Base-by-base conservation (phyloP, 2,329 filamentous ascomycete species). In the Colletotrichum spaethianum region DNA sequence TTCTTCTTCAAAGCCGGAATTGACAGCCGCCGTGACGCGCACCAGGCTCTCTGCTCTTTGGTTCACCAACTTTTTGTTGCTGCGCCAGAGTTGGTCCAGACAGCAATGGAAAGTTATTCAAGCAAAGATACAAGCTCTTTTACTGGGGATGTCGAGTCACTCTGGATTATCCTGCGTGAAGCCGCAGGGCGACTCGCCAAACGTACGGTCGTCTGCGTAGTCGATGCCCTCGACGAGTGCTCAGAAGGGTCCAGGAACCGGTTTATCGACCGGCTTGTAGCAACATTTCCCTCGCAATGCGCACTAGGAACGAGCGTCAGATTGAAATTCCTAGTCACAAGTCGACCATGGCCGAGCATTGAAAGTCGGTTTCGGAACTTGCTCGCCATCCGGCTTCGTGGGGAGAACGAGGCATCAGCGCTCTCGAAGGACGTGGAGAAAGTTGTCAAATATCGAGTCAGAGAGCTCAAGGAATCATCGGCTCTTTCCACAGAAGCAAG, bases 1-100 rank as follows among this genome's bases (percentile, higher is more conserved):
- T 74, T 74, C 5, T 74, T 74, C 46, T 74, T 74, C 62, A 74
- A 67, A 14, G 67, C 61, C 0, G 72, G 72, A 36, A 38, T 60
- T 26, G 68, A 56, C 4, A 44, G n/a, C 0, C 67, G 62, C 11
- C 59, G 38, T 14, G 26, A 63, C 0, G 20, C 60, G 2, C 16
- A 57, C 2, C 42, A 59, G 18, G 70, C 70, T 3, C 65, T 74
- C 0, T 73, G 72, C 3, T 50, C 56, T 18, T 16, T 74, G 0
- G 9, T 74, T 2, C 72, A 73, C 36, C 16, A 63, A 1, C n/a
- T 74, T 0, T 67, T 70, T 23, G 38, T 42, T 2, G 8, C 44
- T 18, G 0, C 7, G 18, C 18, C 50, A 40, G 33, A 33, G 18
- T 16, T 57, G 31, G 1, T 63, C 7, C 6, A 61, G 0, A 18